Evolutionary conservation across 805 yeast genomes (phyloP).

Genomic region (Nakazawaea holstii): DNA sequence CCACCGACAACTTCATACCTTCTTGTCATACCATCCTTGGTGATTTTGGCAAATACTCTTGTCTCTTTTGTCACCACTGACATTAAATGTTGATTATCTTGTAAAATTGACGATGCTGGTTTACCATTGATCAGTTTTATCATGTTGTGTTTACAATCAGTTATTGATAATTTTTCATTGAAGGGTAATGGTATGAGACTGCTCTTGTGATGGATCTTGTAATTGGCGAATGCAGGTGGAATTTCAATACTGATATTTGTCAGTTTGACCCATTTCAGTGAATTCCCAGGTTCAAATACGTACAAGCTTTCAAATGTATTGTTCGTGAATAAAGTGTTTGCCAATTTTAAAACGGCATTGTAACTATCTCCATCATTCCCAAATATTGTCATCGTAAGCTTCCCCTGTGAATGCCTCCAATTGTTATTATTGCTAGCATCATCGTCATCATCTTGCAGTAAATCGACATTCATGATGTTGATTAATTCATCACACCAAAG

Average conservation of each 20-base stretch:
- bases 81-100: constrained; percentile 36
- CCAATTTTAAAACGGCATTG: background rate
- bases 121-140: constrained; percentile 47
- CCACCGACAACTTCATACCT: constrained; percentile 12
- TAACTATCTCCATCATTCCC: background rate
- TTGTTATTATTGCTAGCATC: background rate
- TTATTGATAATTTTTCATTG: constrained; percentile 30
- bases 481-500: background rate
- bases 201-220: too few relatives aligned
- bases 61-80: constrained; percentile 36
- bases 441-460: background rate
- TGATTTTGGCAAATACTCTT: constrained; percentile 30
- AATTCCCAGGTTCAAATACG: background rate
- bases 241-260: too few relatives aligned
- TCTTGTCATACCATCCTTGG: constrained; percentile 10
- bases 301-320: constrained; percentile 8
- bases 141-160: constrained; percentile 51
- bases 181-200: background rate
- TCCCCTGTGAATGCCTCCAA: constrained; percentile 8
- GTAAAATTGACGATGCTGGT: constrained; percentile 56
- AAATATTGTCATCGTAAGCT: background rate
- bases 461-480: background rate
- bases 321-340: constrained; percentile 19
- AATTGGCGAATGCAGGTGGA: too few relatives aligned
- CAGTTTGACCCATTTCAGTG: too few relatives aligned